These are phyloP conservation scores for Candida xyloterini DNA, from an alignment of 805 yeast species.

Conservation along the genomic window DNA sequence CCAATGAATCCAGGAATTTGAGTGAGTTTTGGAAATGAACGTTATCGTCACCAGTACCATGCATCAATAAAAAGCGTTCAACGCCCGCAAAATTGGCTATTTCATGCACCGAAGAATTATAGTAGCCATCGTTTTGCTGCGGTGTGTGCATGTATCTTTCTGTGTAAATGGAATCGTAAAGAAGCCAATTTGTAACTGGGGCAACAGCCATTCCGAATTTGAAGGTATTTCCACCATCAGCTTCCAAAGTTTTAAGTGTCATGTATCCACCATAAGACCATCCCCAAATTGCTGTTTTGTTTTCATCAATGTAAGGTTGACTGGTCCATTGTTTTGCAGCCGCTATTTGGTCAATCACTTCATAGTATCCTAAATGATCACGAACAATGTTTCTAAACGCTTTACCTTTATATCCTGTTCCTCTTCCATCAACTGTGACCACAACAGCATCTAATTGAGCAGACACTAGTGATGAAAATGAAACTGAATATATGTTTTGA, in stretches of 20 bases:
- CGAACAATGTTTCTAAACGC: conserved; percentile 75
- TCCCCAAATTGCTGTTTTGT: conserved; percentile 87
- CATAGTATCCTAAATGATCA: conserved; percentile 76
- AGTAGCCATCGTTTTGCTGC: conserved; percentile 56
- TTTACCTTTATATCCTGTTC: conserved; percentile 88
- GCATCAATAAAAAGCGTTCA: conserved; percentile 80
- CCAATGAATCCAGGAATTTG: conserved; percentile 70
- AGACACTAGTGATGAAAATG: conserved; percentile 73
- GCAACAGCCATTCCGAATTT: conserved; percentile 94
- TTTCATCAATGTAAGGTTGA: conserved; percentile 61
- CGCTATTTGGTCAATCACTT: conserved; percentile 79
- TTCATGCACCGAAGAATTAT: conserved; percentile 51
- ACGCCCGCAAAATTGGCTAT: conserved; percentile 52
- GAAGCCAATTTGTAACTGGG: conserved; percentile 93
- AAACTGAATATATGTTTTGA: conserved; percentile 51
- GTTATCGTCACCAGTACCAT: conserved; percentile 96
- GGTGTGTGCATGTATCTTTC: conserved; percentile 94
- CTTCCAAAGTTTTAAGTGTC: conserved; percentile 85
- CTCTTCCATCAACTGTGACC: conserved; percentile 95
- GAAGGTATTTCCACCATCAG: conserved; percentile 71
- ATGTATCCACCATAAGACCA: conserved; percentile 98
- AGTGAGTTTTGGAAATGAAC: conserved; percentile 92
- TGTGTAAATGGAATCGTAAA: conserved; percentile 90
- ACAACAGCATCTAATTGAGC: conserved; percentile 79
- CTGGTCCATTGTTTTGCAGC: conserved; percentile 74